Percentiles rank a stretch among this genome's conserved stretches.
Evolutionary conservation across 805 yeast species (phyloP).

Genomic region (Nakazawaea siamensis): DNA sequence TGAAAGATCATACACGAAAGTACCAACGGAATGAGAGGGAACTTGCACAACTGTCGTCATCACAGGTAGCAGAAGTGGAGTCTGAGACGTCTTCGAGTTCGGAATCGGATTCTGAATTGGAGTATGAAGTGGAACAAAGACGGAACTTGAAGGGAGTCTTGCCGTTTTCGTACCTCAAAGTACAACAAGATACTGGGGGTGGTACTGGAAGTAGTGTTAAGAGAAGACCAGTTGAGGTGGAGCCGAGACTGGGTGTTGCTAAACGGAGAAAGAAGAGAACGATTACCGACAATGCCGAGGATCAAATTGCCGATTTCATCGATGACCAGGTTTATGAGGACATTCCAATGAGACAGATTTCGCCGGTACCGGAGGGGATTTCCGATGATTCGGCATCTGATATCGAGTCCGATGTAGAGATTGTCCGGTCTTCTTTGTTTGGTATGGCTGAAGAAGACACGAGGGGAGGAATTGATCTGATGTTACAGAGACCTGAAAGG

Average conservation of each 20-base stretch:
- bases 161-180: constrained; percentile 18
- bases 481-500: too few relatives aligned
- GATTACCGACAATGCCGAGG: not conserved
- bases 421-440: constrained; percentile 6
- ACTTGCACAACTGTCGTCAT: constrained; percentile 13
- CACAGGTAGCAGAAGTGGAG: constrained; percentile 10
- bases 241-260: constrained; percentile 13
- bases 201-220: not conserved
- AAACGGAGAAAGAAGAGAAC: constrained; percentile 10
- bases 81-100: constrained; percentile 1
- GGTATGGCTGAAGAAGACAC: constrained; percentile 21
- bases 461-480: constrained; percentile 18
- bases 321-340: constrained; percentile 2
- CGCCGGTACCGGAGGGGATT: too few relatives aligned
- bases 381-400: too few relatives aligned
- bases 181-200: constrained; percentile 1
- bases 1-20: constrained; percentile 12
- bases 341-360: not conserved
- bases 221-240: not conserved
- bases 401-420: too few relatives aligned
- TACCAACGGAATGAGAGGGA: constrained; percentile 8
- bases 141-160: constrained; percentile 17
- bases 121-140: not conserved
- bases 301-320: constrained; percentile 5
- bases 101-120: not conserved